Evolutionary conservation across 768 basidiomycete genomes (phyloP).

Genomic region (Mrakia blollopis): DNA sequence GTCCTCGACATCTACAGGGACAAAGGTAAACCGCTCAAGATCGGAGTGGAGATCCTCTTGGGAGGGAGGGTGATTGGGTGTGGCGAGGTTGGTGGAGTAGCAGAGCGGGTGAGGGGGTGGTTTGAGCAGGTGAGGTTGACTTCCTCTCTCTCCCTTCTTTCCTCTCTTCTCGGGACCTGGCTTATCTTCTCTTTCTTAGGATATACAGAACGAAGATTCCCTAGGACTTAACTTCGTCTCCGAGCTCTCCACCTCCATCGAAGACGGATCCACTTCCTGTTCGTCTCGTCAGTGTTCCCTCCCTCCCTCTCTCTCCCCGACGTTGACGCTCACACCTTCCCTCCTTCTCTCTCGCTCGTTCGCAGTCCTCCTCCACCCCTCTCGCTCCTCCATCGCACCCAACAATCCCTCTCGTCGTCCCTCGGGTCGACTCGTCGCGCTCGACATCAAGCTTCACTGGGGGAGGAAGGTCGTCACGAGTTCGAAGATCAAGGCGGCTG

Average conservation of each 20-base stretch:
- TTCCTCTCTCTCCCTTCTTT: not conserved
- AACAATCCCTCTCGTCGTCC: not conserved
- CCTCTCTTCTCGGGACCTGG: not conserved
- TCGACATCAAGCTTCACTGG: slow-evolving; percentile 17
- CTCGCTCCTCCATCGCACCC: not conserved
- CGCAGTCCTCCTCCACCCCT: not conserved
- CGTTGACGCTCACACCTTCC: not conserved
- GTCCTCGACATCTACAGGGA: slow-evolving; percentile 4
- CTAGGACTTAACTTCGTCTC: not conserved
- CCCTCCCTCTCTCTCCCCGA: not conserved
- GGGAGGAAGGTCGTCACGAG: not conserved
- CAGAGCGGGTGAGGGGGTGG: slow-evolving; percentile 1
- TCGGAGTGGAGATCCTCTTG: not conserved
- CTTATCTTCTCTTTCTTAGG: not conserved
- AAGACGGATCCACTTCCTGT: not conserved
- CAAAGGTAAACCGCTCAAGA: not conserved
- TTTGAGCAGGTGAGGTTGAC: not conserved
- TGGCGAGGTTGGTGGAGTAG: not conserved
- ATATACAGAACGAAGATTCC: not conserved
- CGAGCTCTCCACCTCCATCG: not conserved
- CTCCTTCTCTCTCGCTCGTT: not conserved
- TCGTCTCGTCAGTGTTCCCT: not conserved
- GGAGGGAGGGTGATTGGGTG: not conserved
- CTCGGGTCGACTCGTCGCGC: not conserved
- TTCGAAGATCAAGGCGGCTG: not conserved